phyloP scores from a whole-genome alignment of 2,329 filamentous ascomycete species.

The Aspergillus transmontanensis region DNA sequence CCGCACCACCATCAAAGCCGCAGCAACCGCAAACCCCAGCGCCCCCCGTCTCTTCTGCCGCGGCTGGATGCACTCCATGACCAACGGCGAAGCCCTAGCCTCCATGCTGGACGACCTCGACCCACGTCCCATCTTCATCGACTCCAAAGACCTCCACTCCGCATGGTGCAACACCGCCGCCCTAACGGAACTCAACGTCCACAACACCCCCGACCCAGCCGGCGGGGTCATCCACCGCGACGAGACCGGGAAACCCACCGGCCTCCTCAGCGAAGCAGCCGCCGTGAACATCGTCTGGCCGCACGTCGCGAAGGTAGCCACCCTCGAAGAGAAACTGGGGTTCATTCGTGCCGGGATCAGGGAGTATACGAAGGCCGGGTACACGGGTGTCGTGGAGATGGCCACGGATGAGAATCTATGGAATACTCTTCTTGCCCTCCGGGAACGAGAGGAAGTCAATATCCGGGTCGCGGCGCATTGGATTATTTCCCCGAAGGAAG shows the following conservation, averaged over 20 bases:
- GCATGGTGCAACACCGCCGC: constrained; percentile 54
- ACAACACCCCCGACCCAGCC: constrained; percentile 43
- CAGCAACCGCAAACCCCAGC: constrained; percentile 41
- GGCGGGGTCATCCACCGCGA: constrained; percentile 52
- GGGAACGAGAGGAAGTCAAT: constrained; percentile 32
- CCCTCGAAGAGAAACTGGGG: constrained; percentile 44
- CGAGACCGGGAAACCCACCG: constrained; percentile 42
- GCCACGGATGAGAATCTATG: constrained; percentile 54
- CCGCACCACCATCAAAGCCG: constrained; percentile 40
- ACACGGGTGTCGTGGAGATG: constrained; percentile 55
- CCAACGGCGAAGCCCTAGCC: constrained; percentile 45
- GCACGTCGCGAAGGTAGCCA: constrained; percentile 44
- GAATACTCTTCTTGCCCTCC: constrained; percentile 44
- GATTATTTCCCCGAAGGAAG: constrained; percentile 48
- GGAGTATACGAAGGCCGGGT: constrained; percentile 49
- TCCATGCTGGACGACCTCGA: constrained; percentile 52
- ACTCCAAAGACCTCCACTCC: constrained; percentile 53
- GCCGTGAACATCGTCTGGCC: constrained; percentile 52
- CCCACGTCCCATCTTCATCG: constrained; percentile 51
- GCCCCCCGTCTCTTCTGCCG: constrained; percentile 47
- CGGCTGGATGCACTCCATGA: constrained; percentile 54
- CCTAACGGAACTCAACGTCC: constrained; percentile 47
- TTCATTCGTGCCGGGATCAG: constrained; percentile 45
- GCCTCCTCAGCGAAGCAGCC: constrained; percentile 50
- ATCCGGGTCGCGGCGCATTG: constrained; percentile 51